Base-by-base conservation (phyloP, 192 early-diverging fungal species). In the Dimargaris xerosporica region DNA sequence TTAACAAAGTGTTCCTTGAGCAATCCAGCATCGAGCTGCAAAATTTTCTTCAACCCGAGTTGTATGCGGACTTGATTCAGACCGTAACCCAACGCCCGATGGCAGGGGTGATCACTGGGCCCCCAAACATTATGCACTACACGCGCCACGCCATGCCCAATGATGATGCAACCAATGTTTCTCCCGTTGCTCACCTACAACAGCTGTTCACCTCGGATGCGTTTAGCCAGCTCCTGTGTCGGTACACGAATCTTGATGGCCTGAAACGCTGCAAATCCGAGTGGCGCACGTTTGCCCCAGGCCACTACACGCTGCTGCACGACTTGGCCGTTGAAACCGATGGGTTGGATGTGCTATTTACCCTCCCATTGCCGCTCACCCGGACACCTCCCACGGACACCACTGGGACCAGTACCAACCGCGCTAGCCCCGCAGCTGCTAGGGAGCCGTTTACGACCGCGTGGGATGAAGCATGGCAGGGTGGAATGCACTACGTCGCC, bases 231-330 rank as follows among this genome's bases (percentile, higher is more conserved):
- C 59, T 71, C 9, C 58, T 76, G 30, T 16, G 44, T 3, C 34
- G 50, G 2, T 26, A 70, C 30, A 71, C 74, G 1, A 65, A 65
- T 26, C 62, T 76, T 10, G 67, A 69, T 2, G 28, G 64, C 23
- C 39, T 45, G 0, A 19, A 9, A 5, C 65, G 31, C 16, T 67
- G 31, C 31, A 59, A 66, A 2, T 65, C 65, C 52, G 67, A 76
- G 53, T 39, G 70, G 44, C 69, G 82, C 30, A 69, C 67, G 66
- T 82, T 84, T 54, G 69, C 73, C 51, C 64, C 70, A 21, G 77
- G 80, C 2, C 69, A 81, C 34, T 85, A 85, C 62, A 85, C 80
- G 19, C 52, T 85, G 15, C 55, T 80, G n/a, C 74, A 82, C 55
- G 83, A 85, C 54, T 75, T 78, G 55, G 78, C 69, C 3, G 47